A percentile compares a stretch with the other conserved stretches of the same genome.
Evolutionary conservation across 441 rosid species (phyloP).

Genomic region (Populus hybrid): DNA sequence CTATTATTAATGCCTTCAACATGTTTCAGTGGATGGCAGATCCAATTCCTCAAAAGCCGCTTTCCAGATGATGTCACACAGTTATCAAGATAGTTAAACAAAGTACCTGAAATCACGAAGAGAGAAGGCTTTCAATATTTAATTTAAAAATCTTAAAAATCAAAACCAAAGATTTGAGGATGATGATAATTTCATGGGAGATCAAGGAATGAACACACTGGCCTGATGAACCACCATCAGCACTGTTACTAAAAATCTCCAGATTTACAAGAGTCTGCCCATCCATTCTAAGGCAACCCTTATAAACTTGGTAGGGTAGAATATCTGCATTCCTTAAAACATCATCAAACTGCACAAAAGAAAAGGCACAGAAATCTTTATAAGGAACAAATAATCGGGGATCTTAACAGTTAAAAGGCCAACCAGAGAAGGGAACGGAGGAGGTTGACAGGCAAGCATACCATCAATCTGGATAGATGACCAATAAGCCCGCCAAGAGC

Average conservation of each 20-base stretch:
- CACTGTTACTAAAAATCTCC: constrained; percentile 80
- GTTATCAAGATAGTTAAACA: constrained; percentile 78
- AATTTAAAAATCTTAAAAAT: neutral
- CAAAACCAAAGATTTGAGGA: neutral
- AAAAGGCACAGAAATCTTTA: constrained; percentile 17
- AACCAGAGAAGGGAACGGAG: neutral
- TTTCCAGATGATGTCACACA: constrained; percentile 83
- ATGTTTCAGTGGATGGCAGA: constrained; percentile 92
- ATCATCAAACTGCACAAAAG: constrained; percentile 65
- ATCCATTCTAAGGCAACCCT: constrained; percentile 86
- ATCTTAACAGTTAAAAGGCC: constrained; percentile 12
- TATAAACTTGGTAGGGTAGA: constrained; percentile 74
- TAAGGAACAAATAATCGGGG: constrained; percentile 13
- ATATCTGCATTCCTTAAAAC: constrained; percentile 73
- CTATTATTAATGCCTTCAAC: constrained; percentile 67
- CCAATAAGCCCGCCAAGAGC: constrained; percentile 81
- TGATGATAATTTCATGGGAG: neutral
- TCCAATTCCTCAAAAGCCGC: constrained; percentile 86
- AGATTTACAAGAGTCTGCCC: constrained; percentile 95
- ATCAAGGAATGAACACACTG: constrained; percentile 29
- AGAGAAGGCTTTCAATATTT: neutral
- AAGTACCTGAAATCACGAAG: constrained; percentile 60
- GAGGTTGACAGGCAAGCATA: constrained; percentile 30
- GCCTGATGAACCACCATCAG: constrained; percentile 80
- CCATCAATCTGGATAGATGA: constrained; percentile 92